A percentile compares a stretch with the other conserved stretches of the same genome.
Evolutionary conservation across 2,329 filamentous ascomycete genomes (phyloP).

Genomic region (Lomentospora prolificans): DNA sequence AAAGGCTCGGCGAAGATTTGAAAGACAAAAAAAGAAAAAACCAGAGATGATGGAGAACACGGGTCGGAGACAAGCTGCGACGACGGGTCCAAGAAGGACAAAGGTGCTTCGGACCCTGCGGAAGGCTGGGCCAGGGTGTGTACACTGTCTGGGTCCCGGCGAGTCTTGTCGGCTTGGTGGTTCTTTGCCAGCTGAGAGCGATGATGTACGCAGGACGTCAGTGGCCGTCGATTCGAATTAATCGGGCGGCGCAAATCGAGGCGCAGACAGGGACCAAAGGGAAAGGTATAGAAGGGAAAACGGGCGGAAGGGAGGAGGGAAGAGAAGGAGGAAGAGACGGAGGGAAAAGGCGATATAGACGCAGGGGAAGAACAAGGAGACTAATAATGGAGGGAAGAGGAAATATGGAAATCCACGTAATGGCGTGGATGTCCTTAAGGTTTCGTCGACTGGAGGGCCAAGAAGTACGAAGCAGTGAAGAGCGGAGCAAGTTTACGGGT

Average conservation of each 20-base stretch:
- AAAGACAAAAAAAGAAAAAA: background rate
- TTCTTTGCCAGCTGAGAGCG: too few relatives aligned
- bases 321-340: background rate
- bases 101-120: background rate
- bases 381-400: background rate
- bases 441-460: slow-evolving; percentile 1
- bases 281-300: background rate
- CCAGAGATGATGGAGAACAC: background rate
- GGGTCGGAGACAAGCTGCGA: background rate
- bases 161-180: background rate
- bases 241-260: background rate
- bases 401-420: background rate
- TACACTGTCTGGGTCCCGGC: background rate
- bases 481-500: background rate
- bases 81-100: background rate
- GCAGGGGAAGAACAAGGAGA: background rate
- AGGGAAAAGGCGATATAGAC: background rate
- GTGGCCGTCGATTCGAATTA: background rate
- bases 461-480: background rate
- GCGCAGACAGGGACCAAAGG: background rate
- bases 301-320: background rate
- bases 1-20: background rate
- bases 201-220: too few relatives aligned
- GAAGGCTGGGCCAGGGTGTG: background rate
- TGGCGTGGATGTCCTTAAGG: slow-evolving; percentile 2